Base-by-base conservation (phyloP, 2,329 filamentous ascomycete genomes). In the Aspergillus quadricinctus region DNA sequence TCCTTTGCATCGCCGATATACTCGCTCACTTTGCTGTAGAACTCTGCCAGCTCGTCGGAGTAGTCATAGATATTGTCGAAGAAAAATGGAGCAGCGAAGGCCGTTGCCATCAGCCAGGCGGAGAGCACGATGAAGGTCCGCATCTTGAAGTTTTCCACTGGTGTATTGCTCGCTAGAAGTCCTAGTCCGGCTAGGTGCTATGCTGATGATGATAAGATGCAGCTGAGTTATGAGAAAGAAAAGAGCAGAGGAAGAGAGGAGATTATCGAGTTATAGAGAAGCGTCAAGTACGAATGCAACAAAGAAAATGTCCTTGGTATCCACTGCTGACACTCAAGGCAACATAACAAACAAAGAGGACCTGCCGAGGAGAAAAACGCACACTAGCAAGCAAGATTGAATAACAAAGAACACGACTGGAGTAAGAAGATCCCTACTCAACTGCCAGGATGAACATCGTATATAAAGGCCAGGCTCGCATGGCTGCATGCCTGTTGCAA, bases 41-140 rank as follows among this genome's bases (percentile, higher is more conserved):
- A 78, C 43, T 72, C 70, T 21, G 71, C 70, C 45, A 77, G 64
- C 11, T 73, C 70, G 11, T 74, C 64, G n/a, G 75, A 72, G 66
- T 72, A 77, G 50, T 72, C 66, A 55, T 73, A 73, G 49, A 66
- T 65, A 50, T 68, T 56, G 49, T 70, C 61, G 35, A 71, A 65
- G 57, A 69, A 58, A 27, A 70, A 61, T 14, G 75, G 74, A 41
- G 71, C 72, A 40, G 73, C 72, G 53, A 68, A 56, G 21, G 72
- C 67, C 41, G 64, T 63, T 46, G 69, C 67, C 48, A 67, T 66
- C 57, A 76, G 53, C 37, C 67, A 68, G 54, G 67, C 61, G 49
- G 69, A 41, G 23, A 73, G 50, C 23, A 68, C 60, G 29, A 68
- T 49, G 48, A 64, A 43, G 49, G 60, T 56, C 57, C 54, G 60